Base-by-base conservation (phyloP, 345 rosid species). In the Populus ilicifolia region DNA sequence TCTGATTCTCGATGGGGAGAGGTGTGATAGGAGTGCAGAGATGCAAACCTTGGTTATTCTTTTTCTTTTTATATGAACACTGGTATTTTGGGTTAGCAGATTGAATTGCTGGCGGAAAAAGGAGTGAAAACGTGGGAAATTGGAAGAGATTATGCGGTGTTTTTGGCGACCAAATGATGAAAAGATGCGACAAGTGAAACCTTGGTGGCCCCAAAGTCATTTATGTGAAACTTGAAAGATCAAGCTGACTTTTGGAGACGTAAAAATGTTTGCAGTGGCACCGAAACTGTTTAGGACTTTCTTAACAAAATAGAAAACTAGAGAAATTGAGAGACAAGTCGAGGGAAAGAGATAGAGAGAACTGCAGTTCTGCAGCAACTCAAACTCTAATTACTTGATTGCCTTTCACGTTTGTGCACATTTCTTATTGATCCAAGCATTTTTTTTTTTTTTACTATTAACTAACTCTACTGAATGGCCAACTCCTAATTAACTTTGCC, bases 1-100 rank as follows among this genome's bases (percentile, higher is more conserved):
- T 75, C 83, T 44, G 74, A 75, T 41, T 75, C 72, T 13, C 66
- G n/a, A 78, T 78, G 36, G 36, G 72, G 67, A 65, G 59, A 62
- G 76, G 81, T 71, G 6, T 56, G 72, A 52, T 66, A 41, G n/a
- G 16, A n/a, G 38, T 2, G 63, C 0, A 5, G 18, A 7, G 8
- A 16, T 27, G 16, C 13, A 56, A 5, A 66, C 38, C 21, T 12
- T 16, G 10, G 50, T 5, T 10, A 18, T 9, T 27, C 66, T 27
- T 66, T 21, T 21, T 8, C 13, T 12, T 17, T 64, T 10, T 33
- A 21, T 21, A 12, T 8, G 43, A 62, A 21, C 25, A 18, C 5
- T 23, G 27, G 12, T 23, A 8, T 70, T 46, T 48, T 11, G 36
- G n/a, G 14, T 5, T 16, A 38, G 30, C 11, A 46, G 59, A 39